A percentile compares a stretch with the other conserved stretches of the same genome.
These are phyloP conservation scores for Pseudofabraea citricarpa DNA, from an alignment of 2,329 filamentous ascomycete species.

Conservation along the genomic window DNA sequence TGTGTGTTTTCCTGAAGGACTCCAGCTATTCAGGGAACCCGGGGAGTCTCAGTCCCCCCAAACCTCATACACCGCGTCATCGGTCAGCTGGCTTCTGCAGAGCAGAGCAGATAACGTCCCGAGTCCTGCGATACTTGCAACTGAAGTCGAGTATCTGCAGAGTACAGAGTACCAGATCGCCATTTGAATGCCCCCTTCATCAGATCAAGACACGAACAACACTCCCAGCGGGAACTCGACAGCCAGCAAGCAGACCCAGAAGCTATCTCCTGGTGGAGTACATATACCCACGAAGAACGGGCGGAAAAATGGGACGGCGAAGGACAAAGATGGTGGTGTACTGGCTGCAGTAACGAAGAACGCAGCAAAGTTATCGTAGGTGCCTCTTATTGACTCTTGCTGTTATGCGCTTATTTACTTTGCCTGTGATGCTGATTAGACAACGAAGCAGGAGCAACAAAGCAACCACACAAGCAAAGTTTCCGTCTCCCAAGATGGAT, in stretches of 20 bases:
- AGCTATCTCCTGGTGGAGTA: conserved; percentile 17
- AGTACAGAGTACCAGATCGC: conserved; percentile 4
- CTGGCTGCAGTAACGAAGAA: conserved; percentile 27
- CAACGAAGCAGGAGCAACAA: conserved; percentile 17
- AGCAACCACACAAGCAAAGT: conserved; percentile 8
- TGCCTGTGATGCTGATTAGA: conserved; percentile 7
- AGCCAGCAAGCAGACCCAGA: conserved; percentile 19
- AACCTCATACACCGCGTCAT: conserved; percentile 8
- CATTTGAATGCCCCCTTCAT: conserved; percentile 32
- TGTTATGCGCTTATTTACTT: too few species aligned
- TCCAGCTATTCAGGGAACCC: conserved; percentile 19
- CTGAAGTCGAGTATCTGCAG: not conserved
- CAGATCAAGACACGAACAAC: conserved; percentile 25
- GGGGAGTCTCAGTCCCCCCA: conserved; percentile 7
- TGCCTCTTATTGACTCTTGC: too few species aligned
- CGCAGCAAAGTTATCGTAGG: conserved; percentile 25
- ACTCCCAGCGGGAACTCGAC: conserved; percentile 14
- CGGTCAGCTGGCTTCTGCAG: not conserved
- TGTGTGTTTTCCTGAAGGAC: conserved; percentile 18
- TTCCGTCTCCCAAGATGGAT: conserved; percentile 22
- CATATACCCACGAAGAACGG: conserved; percentile 24
- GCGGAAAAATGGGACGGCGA: conserved; percentile 29
- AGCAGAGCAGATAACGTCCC: not conserved
- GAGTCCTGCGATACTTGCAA: conserved; percentile 9
- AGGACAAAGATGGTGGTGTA: conserved; percentile 22